Evolutionary conservation across 2,329 filamentous ascomycete genomes (phyloP).

Genomic region (Colletotrichum paranaense): DNA sequence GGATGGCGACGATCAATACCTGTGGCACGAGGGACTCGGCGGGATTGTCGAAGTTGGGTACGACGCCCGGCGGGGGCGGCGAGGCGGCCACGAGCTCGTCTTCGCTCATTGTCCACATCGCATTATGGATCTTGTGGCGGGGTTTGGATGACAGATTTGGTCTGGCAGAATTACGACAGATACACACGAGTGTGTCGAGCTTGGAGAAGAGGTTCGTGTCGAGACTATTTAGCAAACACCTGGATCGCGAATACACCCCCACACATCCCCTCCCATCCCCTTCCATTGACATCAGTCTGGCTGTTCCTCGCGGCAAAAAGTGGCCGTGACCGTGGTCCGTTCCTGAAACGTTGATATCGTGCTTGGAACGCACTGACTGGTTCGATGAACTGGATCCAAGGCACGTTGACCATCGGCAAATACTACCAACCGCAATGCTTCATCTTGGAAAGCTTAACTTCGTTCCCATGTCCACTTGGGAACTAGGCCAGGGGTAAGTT

Average conservation of each 20-base stretch:
- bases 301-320: neutral
- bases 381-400: conserved; percentile 5
- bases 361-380: conserved; percentile 17
- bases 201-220: neutral
- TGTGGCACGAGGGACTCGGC: conserved; percentile 31
- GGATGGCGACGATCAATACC: conserved; percentile 23
- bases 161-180: neutral
- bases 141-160: neutral
- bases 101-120: conserved; percentile 13
- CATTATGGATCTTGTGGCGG: conserved; percentile 14
- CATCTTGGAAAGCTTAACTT: conserved; percentile 5
- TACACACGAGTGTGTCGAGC: neutral
- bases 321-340: neutral
- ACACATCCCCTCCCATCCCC: neutral
- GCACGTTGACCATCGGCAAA: conserved; percentile 10
- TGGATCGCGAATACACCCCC: neutral
- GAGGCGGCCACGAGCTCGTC: conserved; percentile 7
- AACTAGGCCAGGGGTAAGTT: neutral
- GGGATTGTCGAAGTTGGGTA: conserved; percentile 25
- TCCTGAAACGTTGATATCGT: conserved; percentile 17
- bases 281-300: neutral
- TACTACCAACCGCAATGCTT: neutral
- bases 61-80: conserved; percentile 19
- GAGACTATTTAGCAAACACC: neutral
- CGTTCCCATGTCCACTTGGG: neutral